Conservation (phyloP, 352 stramenopile genomes). For the Globisporangium parvum region DNA sequence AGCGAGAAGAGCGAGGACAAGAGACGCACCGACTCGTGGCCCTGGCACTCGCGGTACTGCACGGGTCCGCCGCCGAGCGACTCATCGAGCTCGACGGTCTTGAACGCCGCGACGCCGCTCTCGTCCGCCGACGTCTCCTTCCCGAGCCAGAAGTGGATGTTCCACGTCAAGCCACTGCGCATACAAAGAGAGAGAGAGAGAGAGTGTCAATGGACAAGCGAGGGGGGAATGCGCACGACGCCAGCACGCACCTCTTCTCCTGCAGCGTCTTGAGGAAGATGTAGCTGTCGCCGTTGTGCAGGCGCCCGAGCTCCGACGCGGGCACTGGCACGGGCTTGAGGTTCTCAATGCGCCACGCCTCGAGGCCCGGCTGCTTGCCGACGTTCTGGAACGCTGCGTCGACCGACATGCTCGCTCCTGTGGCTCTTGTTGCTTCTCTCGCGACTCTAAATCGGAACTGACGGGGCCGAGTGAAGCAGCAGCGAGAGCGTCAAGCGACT, state of each 20-base stretch:
- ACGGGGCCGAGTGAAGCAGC: background rate
- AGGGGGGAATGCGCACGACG: background rate
- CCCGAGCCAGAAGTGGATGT: constrained; percentile 97
- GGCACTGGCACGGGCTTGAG: constrained; percentile 59
- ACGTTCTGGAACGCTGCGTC: constrained; percentile 51
- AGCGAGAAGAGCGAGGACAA: no score
- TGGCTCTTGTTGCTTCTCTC: constrained; percentile 6
- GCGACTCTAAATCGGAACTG: constrained; percentile 1
- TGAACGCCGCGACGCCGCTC: constrained; percentile 94
- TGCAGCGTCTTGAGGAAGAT: constrained; percentile 90
- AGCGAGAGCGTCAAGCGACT: background rate
- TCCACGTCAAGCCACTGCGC: constrained; percentile 60
- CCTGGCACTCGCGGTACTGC: constrained; percentile 89
- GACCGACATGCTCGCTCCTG: constrained; percentile 33
- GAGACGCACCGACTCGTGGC: constrained; percentile 58
- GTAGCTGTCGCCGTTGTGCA: constrained; percentile 96
- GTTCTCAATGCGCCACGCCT: constrained; percentile 84
- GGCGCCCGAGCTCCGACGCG: constrained; percentile 65
- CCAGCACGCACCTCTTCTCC: constrained; percentile 24
- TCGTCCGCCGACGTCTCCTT: constrained; percentile 90
- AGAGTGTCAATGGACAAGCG: background rate
- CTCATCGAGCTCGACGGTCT: constrained; percentile 96
- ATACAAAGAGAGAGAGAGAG: no score
- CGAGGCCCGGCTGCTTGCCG: constrained; percentile 61
- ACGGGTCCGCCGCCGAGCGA: constrained; percentile 86